Conservation (phyloP, 352 stramenopile genomes). For the Phytopythium cucurbitacearum region DNA sequence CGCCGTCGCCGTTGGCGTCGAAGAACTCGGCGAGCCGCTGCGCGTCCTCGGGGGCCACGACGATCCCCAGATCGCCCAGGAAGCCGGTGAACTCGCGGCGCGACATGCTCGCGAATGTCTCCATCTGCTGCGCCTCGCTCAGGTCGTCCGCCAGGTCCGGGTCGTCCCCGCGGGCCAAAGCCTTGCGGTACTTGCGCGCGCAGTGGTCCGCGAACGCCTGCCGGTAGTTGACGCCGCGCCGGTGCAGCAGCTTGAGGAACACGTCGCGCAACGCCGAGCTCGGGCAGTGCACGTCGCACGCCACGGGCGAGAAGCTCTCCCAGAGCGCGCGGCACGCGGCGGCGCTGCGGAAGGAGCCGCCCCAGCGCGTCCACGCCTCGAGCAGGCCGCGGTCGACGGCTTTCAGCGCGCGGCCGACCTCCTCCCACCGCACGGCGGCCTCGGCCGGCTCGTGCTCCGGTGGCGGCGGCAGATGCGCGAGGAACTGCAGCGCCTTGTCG, state of each 20-base stretch:
- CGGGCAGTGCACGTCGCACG: conserved; percentile 87
- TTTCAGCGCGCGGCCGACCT: conserved; percentile 88
- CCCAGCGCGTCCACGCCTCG: conserved; percentile 84
- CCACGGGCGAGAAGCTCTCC: conserved; percentile 81
- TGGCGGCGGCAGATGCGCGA: conserved; percentile 63
- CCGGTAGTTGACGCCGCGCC: conserved; percentile 83
- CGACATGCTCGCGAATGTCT: conserved; percentile 44
- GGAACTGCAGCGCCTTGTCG: conserved; percentile 71
- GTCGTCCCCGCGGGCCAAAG: conserved; percentile 45
- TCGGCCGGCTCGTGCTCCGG: conserved; percentile 16
- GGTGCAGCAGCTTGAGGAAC: conserved; percentile 89
- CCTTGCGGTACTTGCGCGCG: conserved; percentile 48
- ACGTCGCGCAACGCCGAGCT: conserved; percentile 85
- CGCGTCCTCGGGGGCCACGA: conserved; percentile 76
- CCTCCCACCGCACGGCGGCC: conserved; percentile 48
- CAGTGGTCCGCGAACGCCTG: conserved; percentile 73
- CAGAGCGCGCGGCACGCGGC: conserved; percentile 69
- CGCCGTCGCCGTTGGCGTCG: conserved; percentile 59
- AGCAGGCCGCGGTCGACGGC: conserved; percentile 81
- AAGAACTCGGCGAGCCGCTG: conserved; percentile 87
- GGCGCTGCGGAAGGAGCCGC: conserved; percentile 45
- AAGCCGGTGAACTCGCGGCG: conserved; percentile 51
- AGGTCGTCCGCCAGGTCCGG: conserved; percentile 63
- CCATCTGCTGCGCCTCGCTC: conserved; percentile 58
- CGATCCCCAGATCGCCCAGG: conserved; percentile 65